These are phyloP conservation scores for Boletus mariae DNA, from an alignment of 1,284 basidiomycete species.

Conservation along the genomic window DNA sequence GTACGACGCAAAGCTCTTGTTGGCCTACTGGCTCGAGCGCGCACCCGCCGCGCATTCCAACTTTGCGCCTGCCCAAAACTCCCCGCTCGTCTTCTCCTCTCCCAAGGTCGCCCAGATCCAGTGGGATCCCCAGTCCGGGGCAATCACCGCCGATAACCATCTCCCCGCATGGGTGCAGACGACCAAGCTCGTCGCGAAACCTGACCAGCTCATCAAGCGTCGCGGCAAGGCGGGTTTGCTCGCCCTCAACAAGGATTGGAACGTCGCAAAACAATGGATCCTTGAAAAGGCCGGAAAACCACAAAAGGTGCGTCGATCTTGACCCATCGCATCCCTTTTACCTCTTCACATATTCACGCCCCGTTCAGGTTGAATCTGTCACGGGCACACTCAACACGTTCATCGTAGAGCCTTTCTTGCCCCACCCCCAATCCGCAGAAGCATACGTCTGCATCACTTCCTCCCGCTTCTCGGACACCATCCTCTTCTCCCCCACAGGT, in stretches of 20 bases:
- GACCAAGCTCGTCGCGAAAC: conserved; percentile 89
- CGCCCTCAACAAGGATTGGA: conserved; percentile 91
- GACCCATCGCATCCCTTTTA: neutral
- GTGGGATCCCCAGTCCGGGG: conserved; percentile 82
- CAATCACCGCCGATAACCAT: conserved; percentile 75
- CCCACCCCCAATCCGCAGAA: conserved; percentile 91
- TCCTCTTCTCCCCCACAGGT: conserved; percentile 98
- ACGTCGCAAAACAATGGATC: conserved; percentile 86
- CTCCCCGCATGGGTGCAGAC: conserved; percentile 85
- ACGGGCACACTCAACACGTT: conserved; percentile 96
- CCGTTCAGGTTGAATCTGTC: conserved; percentile 79
- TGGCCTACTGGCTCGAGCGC: conserved; percentile 91
- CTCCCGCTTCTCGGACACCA: conserved; percentile 89
- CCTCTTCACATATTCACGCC: conserved; percentile 15
- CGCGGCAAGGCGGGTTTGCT: conserved; percentile 97
- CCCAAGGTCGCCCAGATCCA: conserved; percentile 78
- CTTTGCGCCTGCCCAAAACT: conserved; percentile 38
- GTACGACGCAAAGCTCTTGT: conserved; percentile 92
- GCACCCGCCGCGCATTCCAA: conserved; percentile 62
- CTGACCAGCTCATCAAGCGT: conserved; percentile 99
- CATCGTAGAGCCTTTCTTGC: conserved; percentile 97
- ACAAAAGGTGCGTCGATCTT: conserved; percentile 60
- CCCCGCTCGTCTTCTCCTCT: conserved; percentile 63
- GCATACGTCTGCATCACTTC: conserved; percentile 99
- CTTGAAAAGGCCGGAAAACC: conserved; percentile 88